Percentiles rank a stretch among this genome's conserved stretches.
These are phyloP conservation scores for Triticum dicoccoides DNA, from an alignment of 176 grass and related monocot genomes.

Conservation along the genomic window DNA sequence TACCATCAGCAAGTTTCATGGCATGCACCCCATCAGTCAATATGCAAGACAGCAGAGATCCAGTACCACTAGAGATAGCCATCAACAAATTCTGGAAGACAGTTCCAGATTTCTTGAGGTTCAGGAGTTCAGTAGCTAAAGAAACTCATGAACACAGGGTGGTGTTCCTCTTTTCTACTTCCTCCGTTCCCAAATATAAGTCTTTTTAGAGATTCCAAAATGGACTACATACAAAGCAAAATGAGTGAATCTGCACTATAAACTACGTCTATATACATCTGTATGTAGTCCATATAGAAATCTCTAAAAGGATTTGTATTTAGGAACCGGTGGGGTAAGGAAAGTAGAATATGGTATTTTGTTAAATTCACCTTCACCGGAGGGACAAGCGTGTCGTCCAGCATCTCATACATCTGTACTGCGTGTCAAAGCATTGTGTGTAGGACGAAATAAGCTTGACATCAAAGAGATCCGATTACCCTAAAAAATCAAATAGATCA, in stretches of 20 bases:
- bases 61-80: constrained; percentile 69
- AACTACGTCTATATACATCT: no score
- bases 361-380: not conserved
- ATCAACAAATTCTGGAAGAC: constrained; percentile 74
- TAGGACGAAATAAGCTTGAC: no score
- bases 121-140: constrained; percentile 64
- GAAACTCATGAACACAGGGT: constrained; percentile 4
- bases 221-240: no score
- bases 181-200: no score
- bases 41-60: constrained; percentile 68
- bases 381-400: not conserved
- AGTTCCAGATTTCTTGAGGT: constrained; percentile 61
- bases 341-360: not conserved
- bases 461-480: no score
- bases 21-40: constrained; percentile 39
- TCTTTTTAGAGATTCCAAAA: no score
- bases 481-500: not conserved
- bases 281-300: no score
- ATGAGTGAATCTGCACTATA: no score
- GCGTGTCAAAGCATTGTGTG: no score
- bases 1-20: no score
- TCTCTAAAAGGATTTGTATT: no score
- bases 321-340: no score
- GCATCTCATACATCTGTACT: not conserved
- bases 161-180: not conserved